Evolutionary conservation across 345 rosid genomes (phyloP).

Genomic region (Murraya paniculata): DNA sequence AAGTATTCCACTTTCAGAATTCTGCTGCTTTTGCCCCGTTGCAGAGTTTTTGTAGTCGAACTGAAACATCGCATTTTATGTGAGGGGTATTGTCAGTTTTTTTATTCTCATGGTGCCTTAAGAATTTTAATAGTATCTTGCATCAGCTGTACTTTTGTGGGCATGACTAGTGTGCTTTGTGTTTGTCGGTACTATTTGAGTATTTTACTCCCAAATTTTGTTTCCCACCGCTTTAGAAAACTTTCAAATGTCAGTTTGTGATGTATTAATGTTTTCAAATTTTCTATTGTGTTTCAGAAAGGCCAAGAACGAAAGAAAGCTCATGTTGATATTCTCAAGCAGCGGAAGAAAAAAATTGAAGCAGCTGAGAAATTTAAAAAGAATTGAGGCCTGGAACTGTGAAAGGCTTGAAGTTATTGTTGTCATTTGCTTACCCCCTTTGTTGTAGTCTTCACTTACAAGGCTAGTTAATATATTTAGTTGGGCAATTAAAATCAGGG

Average conservation of each 20-base stretch:
- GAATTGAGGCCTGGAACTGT: neutral
- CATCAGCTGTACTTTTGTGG: neutral
- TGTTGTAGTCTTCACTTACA: neutral
- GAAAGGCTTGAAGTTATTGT: neutral
- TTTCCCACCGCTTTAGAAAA: neutral
- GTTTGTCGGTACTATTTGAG: neutral
- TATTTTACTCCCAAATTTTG: neutral
- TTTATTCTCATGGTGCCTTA: neutral
- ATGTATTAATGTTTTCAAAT: neutral
- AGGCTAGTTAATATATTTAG: neutral
- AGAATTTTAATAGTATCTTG: neutral
- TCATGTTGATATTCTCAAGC: constrained; percentile 40
- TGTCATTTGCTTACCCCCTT: neutral
- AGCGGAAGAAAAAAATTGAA: constrained; percentile 48
- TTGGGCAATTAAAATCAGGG: neutral
- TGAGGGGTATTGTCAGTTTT: neutral
- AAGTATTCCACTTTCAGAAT: neutral
- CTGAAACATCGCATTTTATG: neutral
- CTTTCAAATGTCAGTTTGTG: neutral
- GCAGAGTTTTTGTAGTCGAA: neutral
- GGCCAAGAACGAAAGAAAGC: constrained; percentile 41
- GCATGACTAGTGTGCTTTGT: neutral
- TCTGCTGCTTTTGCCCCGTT: neutral
- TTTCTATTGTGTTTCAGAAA: constrained; percentile 31
- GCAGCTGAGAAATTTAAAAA: constrained; percentile 12